Evolutionary conservation across 805 yeast genomes (phyloP), one percentile per base, ranked within the genome.

Genomic region (Debaryomyces prosopidis): DNA sequence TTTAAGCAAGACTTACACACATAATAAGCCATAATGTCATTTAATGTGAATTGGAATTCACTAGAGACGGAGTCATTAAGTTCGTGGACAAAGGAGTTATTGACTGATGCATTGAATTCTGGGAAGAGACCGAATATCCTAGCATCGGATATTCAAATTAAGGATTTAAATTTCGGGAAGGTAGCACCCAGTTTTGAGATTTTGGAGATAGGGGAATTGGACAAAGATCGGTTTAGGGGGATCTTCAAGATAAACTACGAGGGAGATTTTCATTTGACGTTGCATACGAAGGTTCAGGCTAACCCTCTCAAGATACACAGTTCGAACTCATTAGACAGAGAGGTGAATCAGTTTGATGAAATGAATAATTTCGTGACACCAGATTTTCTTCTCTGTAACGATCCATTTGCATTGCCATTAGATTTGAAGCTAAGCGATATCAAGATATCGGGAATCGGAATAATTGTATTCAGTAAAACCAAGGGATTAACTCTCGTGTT

Each of bases 401-500:
- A 82, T 43, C 78, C 86, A 28, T 83, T 89, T 58, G 82, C 87
- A 14, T 80, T 89, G 42, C 96, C 96, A 4, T 73, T 89, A 53
- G 87, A 86, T 59, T 72, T 89, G 55, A 84, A 85, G 33, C 69
- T 89, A 43, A 80, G 89, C 34, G 84, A 86, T 45, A 84, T 89
- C 49, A 76, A 77, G 54, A 73, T 89, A 42, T 80, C 84, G 45
- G 94, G 96, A 1, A 89, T 90, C 47, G 89, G 91, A 18, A 85
- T 89, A 43, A 81, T 89, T 49, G 96, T 89, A 3, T 89, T 87
- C 61, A 81, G 86, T 23, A 84, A 87, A 56, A 75, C 86, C 3
- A 88, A 88, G 58, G 96, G 96, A 1, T 74, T 89, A 45, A 89
- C 96, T 0, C 69, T 89, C 34, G 96, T 89, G 26, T 89, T 89